Conservation (phyloP, 2,329 filamentous ascomycete species). For the Aspergillus glaucus region DNA sequence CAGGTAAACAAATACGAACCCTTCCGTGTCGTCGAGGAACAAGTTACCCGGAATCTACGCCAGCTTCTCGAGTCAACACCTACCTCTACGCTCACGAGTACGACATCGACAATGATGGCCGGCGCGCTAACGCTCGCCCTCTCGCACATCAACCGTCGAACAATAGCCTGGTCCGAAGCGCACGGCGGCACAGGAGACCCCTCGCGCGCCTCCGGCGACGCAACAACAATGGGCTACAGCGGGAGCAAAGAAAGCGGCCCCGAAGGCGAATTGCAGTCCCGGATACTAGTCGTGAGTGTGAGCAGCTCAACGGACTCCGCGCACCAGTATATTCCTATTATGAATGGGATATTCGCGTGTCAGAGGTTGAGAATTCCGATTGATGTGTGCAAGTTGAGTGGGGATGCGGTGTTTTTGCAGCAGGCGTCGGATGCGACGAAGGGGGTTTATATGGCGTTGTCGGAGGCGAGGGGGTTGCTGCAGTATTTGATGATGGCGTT, state of each 20-base stretch:
- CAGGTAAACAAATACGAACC: conserved; percentile 86
- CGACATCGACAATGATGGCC: conserved; percentile 78
- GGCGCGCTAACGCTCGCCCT: conserved; percentile 87
- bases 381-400: conserved; percentile 81
- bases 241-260: conserved; percentile 22
- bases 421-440: conserved; percentile 74
- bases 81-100: conserved; percentile 50
- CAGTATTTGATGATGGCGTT: conserved; percentile 95
- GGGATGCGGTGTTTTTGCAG: conserved; percentile 85
- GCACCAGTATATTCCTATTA: conserved; percentile 91
- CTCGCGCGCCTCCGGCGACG: conserved; percentile 32
- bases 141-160: conserved; percentile 80
- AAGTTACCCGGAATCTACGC: conserved; percentile 67
- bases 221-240: conserved; percentile 25
- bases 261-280: conserved; percentile 55
- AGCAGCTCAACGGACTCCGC: conserved; percentile 83
- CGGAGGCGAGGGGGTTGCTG: conserved; percentile 63
- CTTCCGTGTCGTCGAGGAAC: conserved; percentile 78
- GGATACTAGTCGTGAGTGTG: conserved; percentile 85
- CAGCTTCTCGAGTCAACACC: conserved; percentile 66
- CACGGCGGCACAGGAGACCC: conserved; percentile 37
- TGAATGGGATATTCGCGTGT: conserved; percentile 97
- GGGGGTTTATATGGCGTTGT: conserved; percentile 63
- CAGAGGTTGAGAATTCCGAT: conserved; percentile 82
- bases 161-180: conserved; percentile 57